Evolutionary conservation across 306 rosid genomes (phyloP), one percentile per base, ranked within the genome.

Genomic region (Vigna hirtella): DNA sequence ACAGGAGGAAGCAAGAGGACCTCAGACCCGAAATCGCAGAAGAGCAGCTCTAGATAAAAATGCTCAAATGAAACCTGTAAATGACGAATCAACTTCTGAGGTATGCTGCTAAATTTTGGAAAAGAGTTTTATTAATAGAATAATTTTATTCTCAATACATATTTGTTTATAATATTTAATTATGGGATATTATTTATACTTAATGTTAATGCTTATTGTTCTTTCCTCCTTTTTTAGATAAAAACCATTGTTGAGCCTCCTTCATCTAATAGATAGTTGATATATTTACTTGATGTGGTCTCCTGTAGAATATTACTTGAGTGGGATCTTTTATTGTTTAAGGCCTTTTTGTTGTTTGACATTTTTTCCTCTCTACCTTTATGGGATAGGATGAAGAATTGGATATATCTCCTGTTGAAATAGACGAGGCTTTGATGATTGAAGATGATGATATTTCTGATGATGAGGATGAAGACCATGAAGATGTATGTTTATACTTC

Each of bases 371-470:
- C 13, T 20, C 68, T 70, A 26, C 58, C 73, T 80, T 70, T 59
- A 18, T 68, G 70, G 5, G 43, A 49, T 74, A 94, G 98, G 98
- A 94, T 64, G 98, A 94, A 77, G 98, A 90, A 66, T 76, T 94
- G 90, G 96, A 90, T 79, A 80, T 87, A 73, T 89, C 98, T 30
- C 92, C 93, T 79, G 90, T 84, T 73, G 97, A 90, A 79, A 91
- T 93, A 75, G 96, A 90, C 6, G 97, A 94, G 80, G 91, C 95
- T 4, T 86, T 94, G 87, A 91, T 94, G 71, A 90, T 94, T 76
- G 98, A 91, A 86, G 97, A 94, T 67, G 97, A 93, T 80, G 98
- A 91, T 83, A 89, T 94, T 76, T 94, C 97, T 3, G 98, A 94
- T 50, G 98, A 91, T 15, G 98, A 76, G 22, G 98, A 93, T 47